Base-by-base conservation (phyloP, 1,139 yeast genomes). In the Debaryomyces psychrophilus region DNA sequence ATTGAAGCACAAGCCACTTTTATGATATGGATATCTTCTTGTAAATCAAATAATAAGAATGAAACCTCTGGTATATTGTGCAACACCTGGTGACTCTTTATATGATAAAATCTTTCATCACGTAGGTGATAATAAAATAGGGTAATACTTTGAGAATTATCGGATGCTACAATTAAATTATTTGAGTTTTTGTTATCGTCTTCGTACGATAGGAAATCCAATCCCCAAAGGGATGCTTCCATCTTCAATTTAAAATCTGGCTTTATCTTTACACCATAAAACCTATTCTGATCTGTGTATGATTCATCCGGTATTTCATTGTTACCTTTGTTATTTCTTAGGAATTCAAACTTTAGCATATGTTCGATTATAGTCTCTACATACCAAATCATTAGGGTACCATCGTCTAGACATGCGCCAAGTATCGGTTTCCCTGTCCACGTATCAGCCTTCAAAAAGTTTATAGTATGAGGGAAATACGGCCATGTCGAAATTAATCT, bases 201-300 rank as follows among this genome's bases (percentile, higher is more conserved):
- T 2, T 31, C 15, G 44, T 61, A 64, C 1, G 56, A 44, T 23
- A 55, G 43, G 41, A 70, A 62, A 54, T 82, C 88, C 17, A 83
- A 58, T 0, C 90, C 90, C 93, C 93, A 86, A 0, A 77, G 80
- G 0, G 89, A 82, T 1, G 79, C 62, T 27, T 67, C 67, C 46
- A 75, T 52, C 28, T 68, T 67, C 5, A 83, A 44, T 17, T 62
- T 64, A 40, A 68, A 65, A 43, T 67, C 72, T 0, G 83, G 76
- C 8, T 57, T 52, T 1, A 65, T 50, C 31, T 56, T 57, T n/a
- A 61, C 37, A 1, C 61, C 59, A 43, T 41, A 51, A 37, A 56
- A 54, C 11, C 55, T 44, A 23, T 44, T 50, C 31, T 34, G 44
- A 31, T n/a, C 29, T 18, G 22, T 28, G 36, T 35, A 27, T 2